Base-by-base conservation (phyloP, 139 green algal genomes). In the Diplosphaera chodatii region DNA sequence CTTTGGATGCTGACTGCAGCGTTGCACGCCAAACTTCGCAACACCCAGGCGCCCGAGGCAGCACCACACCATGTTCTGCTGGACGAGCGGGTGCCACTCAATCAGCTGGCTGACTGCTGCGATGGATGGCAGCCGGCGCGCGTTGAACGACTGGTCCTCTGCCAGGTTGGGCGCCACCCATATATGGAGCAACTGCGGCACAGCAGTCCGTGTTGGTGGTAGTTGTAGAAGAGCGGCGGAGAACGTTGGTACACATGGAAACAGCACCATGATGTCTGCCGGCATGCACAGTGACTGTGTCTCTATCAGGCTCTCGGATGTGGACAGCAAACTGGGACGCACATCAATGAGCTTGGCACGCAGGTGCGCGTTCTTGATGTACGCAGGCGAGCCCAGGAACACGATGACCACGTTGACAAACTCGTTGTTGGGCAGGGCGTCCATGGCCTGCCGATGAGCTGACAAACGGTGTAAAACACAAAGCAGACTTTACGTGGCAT, bases 281-380 rank as follows among this genome's bases (percentile, higher is more conserved):
- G n/a, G n/a, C n/a, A n/a, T n/a, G n/a, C n/a, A n/a, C n/a, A n/a
- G n/a, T n/a, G n/a, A n/a, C n/a, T n/a, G n/a, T n/a, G n/a, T n/a
- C n/a, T n/a, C n/a, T n/a, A n/a, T n/a, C n/a, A n/a, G n/a, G n/a
- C n/a, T n/a, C n/a, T n/a, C n/a, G n/a, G n/a, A n/a, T n/a, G n/a
- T n/a, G n/a, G n/a, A n/a, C n/a, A n/a, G n/a, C n/a, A n/a, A n/a
- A n/a, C n/a, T n/a, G n/a, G 28, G 1, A 28, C 48, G 27, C 29
- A 93, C 87, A 78, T 98, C 91, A 20, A 87, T 82, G 77, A 98
- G 86, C 80, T 92, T 92, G 28, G 79, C 82, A 6, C 94, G 80
- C 62, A 96, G 82, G 80, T 94, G 94, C 5, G 88, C 90, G 74
- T 93, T 96, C 22, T 83, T 84, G 4, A 98, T 73, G 74, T 92